Percentiles rank a stretch among this genome's conserved stretches.
Conservation (phyloP, 2,329 filamentous ascomycete genomes). For the Hypocreales sp. region DNA sequence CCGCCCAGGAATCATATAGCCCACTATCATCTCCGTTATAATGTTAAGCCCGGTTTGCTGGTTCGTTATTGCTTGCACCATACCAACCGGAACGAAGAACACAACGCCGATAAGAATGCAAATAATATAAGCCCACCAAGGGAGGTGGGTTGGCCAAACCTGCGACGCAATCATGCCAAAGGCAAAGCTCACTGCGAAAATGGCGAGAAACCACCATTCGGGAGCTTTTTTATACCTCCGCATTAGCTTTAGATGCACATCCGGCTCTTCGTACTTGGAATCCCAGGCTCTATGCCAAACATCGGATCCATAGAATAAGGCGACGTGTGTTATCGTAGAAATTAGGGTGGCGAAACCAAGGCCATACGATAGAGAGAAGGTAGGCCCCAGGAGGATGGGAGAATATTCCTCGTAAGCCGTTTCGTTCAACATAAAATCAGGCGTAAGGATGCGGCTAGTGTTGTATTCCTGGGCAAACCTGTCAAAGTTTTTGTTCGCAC, state of each 20-base stretch:
- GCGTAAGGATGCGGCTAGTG: conserved; percentile 35
- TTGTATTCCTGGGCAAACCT: conserved; percentile 42
- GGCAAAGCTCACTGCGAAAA: conserved; percentile 30
- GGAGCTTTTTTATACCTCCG: conserved; percentile 36
- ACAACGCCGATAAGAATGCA: conserved; percentile 23
- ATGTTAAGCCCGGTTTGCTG: conserved; percentile 31
- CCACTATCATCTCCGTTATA: conserved; percentile 30
- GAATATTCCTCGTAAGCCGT: conserved; percentile 42
- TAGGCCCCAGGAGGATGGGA: conserved; percentile 34
- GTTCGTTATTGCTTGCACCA: conserved; percentile 32
- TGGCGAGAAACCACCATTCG: conserved; percentile 36
- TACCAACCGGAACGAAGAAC: conserved; percentile 25
- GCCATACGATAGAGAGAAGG: conserved; percentile 38
- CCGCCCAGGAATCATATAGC: conserved; percentile 30
- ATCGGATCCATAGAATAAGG: conserved; percentile 34
- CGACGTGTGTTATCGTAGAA: conserved; percentile 34
- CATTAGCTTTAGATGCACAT: conserved; percentile 40
- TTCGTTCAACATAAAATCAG: conserved; percentile 34
- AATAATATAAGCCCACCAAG: conserved; percentile 26
- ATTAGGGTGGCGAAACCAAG: conserved; percentile 40
- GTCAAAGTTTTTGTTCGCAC: conserved; percentile 38
- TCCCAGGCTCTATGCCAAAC: conserved; percentile 19
- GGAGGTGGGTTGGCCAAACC: conserved; percentile 22
- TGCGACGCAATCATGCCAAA: conserved; percentile 23
- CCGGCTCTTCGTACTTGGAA: conserved; percentile 23